These are phyloP conservation scores for Gypsophila paniculata DNA, from an alignment of 179 eudicot genomes.

Conservation along the genomic window DNA sequence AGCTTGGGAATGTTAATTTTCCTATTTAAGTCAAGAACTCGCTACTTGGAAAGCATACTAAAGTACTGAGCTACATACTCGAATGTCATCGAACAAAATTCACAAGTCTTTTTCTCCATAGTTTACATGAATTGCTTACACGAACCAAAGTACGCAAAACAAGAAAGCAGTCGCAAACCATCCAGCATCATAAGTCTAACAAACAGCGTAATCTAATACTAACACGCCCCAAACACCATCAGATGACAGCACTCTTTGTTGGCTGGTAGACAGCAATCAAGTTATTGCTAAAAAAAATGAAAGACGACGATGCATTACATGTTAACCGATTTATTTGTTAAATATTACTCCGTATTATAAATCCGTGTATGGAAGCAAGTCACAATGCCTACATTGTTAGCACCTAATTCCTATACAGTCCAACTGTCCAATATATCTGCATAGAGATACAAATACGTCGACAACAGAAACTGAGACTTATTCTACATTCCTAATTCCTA, in stretches of 20 bases:
- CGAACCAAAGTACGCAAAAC: neutral
- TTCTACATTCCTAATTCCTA: neutral
- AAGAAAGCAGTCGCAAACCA: neutral
- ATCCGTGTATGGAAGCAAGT: neutral
- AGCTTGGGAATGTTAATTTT: neutral
- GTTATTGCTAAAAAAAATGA: neutral
- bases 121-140: constrained; percentile 8
- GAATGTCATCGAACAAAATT: neutral
- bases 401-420: too few species aligned
- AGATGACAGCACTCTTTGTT: neutral
- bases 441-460: neutral
- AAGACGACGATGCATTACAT: neutral
- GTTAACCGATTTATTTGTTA: neutral
- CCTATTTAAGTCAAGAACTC: neutral
- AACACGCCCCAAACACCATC: neutral
- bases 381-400: too few species aligned
- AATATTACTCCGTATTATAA: neutral
- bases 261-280: neutral
- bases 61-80: constrained; percentile 10
- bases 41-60: neutral
- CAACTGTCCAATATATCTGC: neutral
- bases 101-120: neutral
- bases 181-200: neutral
- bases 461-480: neutral
- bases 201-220: neutral